Base-by-base conservation (phyloP, 1,284 basidiomycete genomes). In the Hemileia vastatrix region DNA sequence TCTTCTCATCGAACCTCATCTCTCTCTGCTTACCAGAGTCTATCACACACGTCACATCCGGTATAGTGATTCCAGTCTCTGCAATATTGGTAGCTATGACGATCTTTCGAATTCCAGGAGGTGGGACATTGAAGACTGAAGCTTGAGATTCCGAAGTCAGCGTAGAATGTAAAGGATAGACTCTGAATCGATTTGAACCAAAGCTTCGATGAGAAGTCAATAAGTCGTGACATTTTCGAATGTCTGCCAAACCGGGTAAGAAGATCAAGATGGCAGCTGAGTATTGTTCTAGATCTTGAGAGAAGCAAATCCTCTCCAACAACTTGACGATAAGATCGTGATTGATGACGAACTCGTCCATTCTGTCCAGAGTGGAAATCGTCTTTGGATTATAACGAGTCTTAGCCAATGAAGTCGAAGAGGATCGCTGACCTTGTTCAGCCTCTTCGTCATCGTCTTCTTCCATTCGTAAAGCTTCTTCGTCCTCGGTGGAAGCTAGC, bases 1-100 rank as follows among this genome's bases (percentile, higher is more conserved):
- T 84, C 77, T 96, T 97, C 78, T 98, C 95, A 72, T 98, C 94
- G 72, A 93, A 98, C 85, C 86, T 83, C 86, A 93, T 93, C 78
- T 74, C 80, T 66, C 88, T 83, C 73, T 97, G 93, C 73, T 90
- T 92, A 54, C 95, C 94, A 0, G 86, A 84, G 75, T 98, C 94
- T 63, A 98, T 92, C 13, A 98, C 94, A 70, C 91, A 94, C 3
- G 93, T 96, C 64, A 97, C 90, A 71, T 98, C 95, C 3, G 94
- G 93, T 63, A 97, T 97, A 0, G 94, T 98, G 64, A 98, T 88
- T 76, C 94, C 94, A 13, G 90, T 94, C 75, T 94, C 90, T 27
- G 88, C 85, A 68, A 88, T 86, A 69, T 87, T 79, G 54, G 78
- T 79, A 15, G 77, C 74, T 21, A 77, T 72, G 54, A 78, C 77